These are phyloP conservation scores for Ulota crispa DNA, from an alignment of 225 moss, liverwort and hornwort species.

Conservation along the genomic window DNA sequence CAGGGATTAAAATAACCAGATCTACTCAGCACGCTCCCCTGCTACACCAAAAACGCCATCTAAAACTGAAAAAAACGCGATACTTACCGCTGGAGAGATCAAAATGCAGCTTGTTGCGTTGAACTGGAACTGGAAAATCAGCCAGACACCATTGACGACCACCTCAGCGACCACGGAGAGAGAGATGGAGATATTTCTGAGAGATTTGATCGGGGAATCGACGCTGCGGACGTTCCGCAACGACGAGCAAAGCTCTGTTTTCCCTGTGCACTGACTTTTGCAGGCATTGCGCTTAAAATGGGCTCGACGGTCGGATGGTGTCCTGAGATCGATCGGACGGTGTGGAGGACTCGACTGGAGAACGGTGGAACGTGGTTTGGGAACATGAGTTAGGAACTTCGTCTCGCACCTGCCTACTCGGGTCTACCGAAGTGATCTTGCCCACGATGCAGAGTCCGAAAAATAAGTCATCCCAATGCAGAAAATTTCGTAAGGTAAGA, in stretches of 20 bases:
- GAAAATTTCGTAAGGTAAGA: too few relatives aligned
- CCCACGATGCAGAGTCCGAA: too few relatives aligned
- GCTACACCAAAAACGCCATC: neutral
- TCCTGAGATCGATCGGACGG: neutral
- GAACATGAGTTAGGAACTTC: constrained; percentile 8
- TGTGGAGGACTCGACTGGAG: neutral
- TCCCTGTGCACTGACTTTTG: constrained; percentile 11
- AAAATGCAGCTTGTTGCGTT: constrained; percentile 30
- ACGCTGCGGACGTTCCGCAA: constrained; percentile 14
- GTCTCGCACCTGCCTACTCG: neutral
- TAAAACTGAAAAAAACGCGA: neutral
- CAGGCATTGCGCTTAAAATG: neutral
- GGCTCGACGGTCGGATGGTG: constrained; percentile 22
- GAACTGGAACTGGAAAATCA: neutral
- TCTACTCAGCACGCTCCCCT: constrained; percentile 15
- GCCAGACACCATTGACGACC: neutral
- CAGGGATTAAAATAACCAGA: neutral
- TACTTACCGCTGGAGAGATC: constrained; percentile 25
- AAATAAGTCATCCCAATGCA: too few relatives aligned
- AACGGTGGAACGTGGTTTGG: neutral
- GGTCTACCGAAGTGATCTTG: neutral
- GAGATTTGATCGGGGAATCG: neutral
- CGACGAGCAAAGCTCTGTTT: constrained; percentile 26
- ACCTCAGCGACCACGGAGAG: neutral
- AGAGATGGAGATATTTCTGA: neutral